Percentiles rank a stretch among this genome's conserved stretches.
phyloP scores from a whole-genome alignment of 2,329 filamentous ascomycete genomes.

The Curvularia spicifera region DNA sequence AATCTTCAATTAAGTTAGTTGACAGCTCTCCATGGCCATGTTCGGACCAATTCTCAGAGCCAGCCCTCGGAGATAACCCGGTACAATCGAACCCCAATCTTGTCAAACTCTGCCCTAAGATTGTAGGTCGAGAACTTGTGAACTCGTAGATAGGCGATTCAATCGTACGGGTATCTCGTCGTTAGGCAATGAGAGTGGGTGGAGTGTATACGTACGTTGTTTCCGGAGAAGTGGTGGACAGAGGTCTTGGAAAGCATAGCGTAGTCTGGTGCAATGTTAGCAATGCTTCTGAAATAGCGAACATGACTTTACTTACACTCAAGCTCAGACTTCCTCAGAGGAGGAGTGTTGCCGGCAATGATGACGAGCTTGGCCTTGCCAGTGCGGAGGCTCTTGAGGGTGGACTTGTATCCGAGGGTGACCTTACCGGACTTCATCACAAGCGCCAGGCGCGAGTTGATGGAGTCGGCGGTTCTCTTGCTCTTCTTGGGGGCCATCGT shows the following conservation, averaged over 20 bases:
- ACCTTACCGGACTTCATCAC: conserved; percentile 79
- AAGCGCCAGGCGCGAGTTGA: conserved; percentile 71
- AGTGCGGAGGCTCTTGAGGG: conserved; percentile 83
- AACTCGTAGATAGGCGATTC: neutral
- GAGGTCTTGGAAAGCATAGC: conserved; percentile 25
- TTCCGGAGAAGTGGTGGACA: conserved; percentile 97
- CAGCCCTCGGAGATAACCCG: conserved; percentile 54
- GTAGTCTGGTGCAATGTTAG: conserved; percentile 16
- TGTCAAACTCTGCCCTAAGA: conserved; percentile 2
- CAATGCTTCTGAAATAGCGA: neutral
- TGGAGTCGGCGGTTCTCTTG: conserved; percentile 86
- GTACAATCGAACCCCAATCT: conserved; percentile 9
- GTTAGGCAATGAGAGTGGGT: conserved; percentile 49
- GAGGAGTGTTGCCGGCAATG: conserved; percentile 93
- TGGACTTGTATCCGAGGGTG: conserved; percentile 88
- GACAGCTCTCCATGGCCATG: conserved; percentile 85
- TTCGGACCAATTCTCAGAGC: conserved; percentile 89
- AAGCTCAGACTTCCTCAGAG: conserved; percentile 96
- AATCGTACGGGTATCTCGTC: conserved; percentile 37
- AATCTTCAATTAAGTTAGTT: conserved; percentile 76
- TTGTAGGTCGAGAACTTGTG: conserved; percentile 10
- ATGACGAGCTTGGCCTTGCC: conserved; percentile 99
- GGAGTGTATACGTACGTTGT: conserved; percentile 81
- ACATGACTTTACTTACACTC: conserved; percentile 71
- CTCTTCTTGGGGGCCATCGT: conserved; percentile 75